Base-by-base conservation (phyloP, 176 grass and related monocot genomes). In the Oryza nivara region DNA sequence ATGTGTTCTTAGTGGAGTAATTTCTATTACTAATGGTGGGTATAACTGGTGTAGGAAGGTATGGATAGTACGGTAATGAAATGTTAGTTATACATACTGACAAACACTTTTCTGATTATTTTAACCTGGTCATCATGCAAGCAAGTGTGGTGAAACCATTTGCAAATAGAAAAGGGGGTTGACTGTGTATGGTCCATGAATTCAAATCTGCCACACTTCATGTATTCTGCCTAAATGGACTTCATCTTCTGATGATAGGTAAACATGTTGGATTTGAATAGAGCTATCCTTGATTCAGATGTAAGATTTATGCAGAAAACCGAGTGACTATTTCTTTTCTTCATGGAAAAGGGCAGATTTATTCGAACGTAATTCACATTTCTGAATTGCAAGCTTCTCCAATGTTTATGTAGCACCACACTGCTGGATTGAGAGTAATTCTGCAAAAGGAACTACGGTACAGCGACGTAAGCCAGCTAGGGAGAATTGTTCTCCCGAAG, bases 401-500 rank as follows among this genome's bases (percentile, higher is more conserved):
- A 71, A 92, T 83, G 28, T 87, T 73, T 77, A 25, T 84, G 66
- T 61, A 99, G 97, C 93, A 90, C 80, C 88, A 83, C 65, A 68
- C 85, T 64, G 82, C 86, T 74, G 82, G 93, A 17, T 80, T 99
- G 90, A 90, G 89, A 80, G 83, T 99, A 54, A 82, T 99, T 68
- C 86, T 96, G 68, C 88, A 91, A 65, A 99, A 99, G 88, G 92
- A 99, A 75, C 93, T 99, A 9, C 91, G 88, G 63, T 86, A 92
- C 51, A 99, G 93, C 35, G 97, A 99, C 25, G 87, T 92, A 72
- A 92, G 93, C 80, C 88, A 92, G 45, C 88, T 99, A 64, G 94
- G 92, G 36, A 93, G 97, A 84, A 96, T 99, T 70, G 82, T 99
- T 80, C 88, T 99, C 73, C 97, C 97, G 1, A 99, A 99, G 93